Evolutionary conservation across 2,329 filamentous ascomycete genomes (phyloP).

Genomic region (Septoria linicola): DNA sequence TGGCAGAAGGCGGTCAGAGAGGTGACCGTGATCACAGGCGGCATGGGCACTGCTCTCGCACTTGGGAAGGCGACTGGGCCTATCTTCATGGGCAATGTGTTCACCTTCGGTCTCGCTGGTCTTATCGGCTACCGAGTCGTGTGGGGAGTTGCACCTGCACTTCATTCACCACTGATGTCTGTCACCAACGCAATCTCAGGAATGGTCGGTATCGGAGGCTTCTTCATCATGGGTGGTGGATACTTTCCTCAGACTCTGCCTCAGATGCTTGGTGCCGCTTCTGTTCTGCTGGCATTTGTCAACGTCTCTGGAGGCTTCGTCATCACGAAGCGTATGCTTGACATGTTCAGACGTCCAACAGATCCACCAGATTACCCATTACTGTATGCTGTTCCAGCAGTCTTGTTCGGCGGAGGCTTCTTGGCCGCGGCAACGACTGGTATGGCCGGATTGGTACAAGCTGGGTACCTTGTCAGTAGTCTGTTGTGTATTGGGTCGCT

Average conservation of each 20-base stretch:
- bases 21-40: constrained; percentile 70
- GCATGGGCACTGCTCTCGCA: constrained; percentile 72
- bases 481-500: constrained; percentile 82
- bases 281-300: constrained; percentile 81
- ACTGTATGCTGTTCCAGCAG: constrained; percentile 76
- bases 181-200: constrained; percentile 91
- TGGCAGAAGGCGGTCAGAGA: constrained; percentile 78
- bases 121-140: constrained; percentile 85
- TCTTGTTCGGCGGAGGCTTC: constrained; percentile 77
- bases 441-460: constrained; percentile 79
- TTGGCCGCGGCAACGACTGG: constrained; percentile 77
- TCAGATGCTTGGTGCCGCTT: constrained; percentile 73
- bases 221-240: constrained; percentile 85
- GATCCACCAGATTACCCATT: constrained; percentile 87
- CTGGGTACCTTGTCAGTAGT: constrained; percentile 81
- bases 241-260: constrained; percentile 75
- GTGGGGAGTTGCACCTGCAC: constrained; percentile 79
- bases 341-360: constrained; percentile 83
- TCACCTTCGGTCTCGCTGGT: constrained; percentile 79
- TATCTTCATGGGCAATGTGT: constrained; percentile 82
- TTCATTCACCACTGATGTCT: constrained; percentile 88
- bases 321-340: constrained; percentile 89
- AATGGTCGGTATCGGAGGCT: constrained; percentile 81
- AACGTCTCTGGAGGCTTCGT: constrained; percentile 88
- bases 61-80: constrained; percentile 79